phyloP scores from a whole-genome alignment of 805 yeast genomes.

The Ogataea neopini region DNA sequence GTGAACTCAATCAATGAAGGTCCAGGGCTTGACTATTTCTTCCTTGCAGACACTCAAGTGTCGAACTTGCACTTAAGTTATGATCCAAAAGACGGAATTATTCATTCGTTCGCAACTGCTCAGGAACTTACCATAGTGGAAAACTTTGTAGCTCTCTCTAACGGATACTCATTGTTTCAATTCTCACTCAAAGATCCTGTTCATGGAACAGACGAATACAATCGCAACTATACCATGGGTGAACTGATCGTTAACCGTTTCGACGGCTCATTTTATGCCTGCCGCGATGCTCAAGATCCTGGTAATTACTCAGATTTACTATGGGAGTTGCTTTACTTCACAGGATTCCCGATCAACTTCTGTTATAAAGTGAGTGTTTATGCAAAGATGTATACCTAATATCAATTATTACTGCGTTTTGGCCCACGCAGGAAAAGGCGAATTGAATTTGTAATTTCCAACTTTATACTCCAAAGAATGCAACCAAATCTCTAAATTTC shows the following conservation, averaged over 20 bases:
- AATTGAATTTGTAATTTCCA: constrained; percentile 13
- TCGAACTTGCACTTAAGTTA: constrained; percentile 16
- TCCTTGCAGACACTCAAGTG: constrained; percentile 13
- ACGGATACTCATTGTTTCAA: constrained; percentile 12
- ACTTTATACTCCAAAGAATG: constrained; percentile 44
- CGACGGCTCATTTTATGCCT: constrained; percentile 36
- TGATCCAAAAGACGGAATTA: constrained; percentile 6
- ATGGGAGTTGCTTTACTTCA: constrained; percentile 30
- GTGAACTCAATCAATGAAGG: constrained; percentile 21
- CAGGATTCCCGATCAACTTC: constrained; percentile 8
- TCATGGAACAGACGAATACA: background rate
- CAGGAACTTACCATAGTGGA: constrained; percentile 15
- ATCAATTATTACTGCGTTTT: background rate
- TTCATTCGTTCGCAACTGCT: constrained; percentile 11
- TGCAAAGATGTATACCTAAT: constrained; percentile 11
- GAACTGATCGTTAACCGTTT: constrained; percentile 12
- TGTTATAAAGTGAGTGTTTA: constrained; percentile 12
- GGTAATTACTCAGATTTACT: constrained; percentile 35
- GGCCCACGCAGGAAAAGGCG: constrained; percentile 10
- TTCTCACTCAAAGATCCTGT: constrained; percentile 8
- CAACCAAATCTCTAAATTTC: constrained; percentile 41
- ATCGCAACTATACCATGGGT: constrained; percentile 14
- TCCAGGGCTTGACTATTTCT: constrained; percentile 21
- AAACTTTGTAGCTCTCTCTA: constrained; percentile 13
- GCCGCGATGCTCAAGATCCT: constrained; percentile 42